Evolutionary conservation across 2,329 filamentous ascomycete species (phyloP).

Genomic region (Trichoderma guizhouense): DNA sequence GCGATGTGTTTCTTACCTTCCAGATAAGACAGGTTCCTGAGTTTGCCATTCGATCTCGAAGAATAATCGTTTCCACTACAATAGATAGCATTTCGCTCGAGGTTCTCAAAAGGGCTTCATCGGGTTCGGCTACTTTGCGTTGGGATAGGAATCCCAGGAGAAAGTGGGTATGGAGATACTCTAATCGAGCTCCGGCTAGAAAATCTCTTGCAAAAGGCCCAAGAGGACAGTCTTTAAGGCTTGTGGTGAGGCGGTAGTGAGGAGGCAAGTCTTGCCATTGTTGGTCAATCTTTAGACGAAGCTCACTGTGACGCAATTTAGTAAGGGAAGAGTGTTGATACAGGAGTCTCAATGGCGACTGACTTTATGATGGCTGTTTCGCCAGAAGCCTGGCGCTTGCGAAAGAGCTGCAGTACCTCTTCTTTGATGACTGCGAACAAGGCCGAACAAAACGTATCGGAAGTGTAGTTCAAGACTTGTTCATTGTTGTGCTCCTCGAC

Average conservation of each 20-base stretch:
- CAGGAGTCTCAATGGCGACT: not conserved
- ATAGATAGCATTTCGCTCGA: slow-evolving; percentile 12
- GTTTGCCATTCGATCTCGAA: slow-evolving; percentile 15
- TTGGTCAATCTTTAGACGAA: slow-evolving; percentile 1
- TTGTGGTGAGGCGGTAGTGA: slow-evolving; percentile 9
- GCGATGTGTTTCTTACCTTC: not conserved
- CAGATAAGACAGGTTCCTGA: slow-evolving; percentile 13
- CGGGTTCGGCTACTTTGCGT: slow-evolving; percentile 9
- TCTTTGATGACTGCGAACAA: slow-evolving; percentile 5
- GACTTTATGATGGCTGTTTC: not conserved
- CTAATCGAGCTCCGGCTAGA: not conserved
- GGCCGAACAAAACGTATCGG: not conserved
- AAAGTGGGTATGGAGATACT: slow-evolving; percentile 13
- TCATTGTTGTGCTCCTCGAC: not conserved
- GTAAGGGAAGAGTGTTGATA: not conserved
- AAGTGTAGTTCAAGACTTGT: slow-evolving; percentile 3
- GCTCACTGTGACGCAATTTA: not conserved
- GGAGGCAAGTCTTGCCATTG: slow-evolving; percentile 13
- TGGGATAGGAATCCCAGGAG: not conserved
- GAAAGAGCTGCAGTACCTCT: slow-evolving; percentile 6
- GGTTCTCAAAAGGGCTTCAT: not conserved
- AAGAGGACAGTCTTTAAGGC: slow-evolving; percentile 8
- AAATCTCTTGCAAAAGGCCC: slow-evolving; percentile 12
- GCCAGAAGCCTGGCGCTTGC: slow-evolving; percentile 3
- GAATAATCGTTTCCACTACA: not conserved